Percentiles rank a stretch among this genome's conserved stretches.
phyloP scores from a whole-genome alignment of 306 rosid species.

The Rubus parviflorus region DNA sequence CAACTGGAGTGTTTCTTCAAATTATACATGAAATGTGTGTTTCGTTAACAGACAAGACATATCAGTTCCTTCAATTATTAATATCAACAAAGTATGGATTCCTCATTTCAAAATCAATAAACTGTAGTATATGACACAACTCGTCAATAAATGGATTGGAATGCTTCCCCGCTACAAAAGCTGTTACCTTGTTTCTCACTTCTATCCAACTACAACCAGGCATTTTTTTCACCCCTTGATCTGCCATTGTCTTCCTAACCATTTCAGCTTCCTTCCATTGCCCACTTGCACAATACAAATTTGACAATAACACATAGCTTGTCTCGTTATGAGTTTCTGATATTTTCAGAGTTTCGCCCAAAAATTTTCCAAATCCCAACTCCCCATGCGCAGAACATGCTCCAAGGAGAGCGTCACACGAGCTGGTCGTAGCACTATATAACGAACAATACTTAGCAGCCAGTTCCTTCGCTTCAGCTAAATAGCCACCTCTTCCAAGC shows the following conservation, averaged over 20 bases:
- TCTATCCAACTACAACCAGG: slow-evolving; percentile 92
- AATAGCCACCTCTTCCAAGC: slow-evolving; percentile 74
- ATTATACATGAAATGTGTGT: neutral
- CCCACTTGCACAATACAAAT: slow-evolving; percentile 65
- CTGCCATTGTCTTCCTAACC: slow-evolving; percentile 62
- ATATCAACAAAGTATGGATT: slow-evolving; percentile 38
- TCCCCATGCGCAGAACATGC: slow-evolving; percentile 59
- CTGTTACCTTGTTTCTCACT: slow-evolving; percentile 51
- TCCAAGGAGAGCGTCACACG: slow-evolving; percentile 62
- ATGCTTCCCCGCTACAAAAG: slow-evolving; percentile 70
- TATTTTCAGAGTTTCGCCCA: slow-evolving; percentile 52
- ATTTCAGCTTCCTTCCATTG: slow-evolving; percentile 83
- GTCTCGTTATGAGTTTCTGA: slow-evolving; percentile 56
- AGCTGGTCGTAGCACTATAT: slow-evolving; percentile 25
- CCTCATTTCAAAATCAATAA: slow-evolving; percentile 65
- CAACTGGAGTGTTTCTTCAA: neutral
- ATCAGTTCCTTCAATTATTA: slow-evolving; percentile 27
- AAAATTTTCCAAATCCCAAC: slow-evolving; percentile 35
- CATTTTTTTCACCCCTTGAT: slow-evolving; percentile 72
- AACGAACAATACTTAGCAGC: slow-evolving; percentile 43
- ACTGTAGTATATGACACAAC: slow-evolving; percentile 31
- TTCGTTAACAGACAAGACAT: neutral
- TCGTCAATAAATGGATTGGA: slow-evolving; percentile 39
- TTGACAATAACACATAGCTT: slow-evolving; percentile 67
- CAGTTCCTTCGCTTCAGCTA: slow-evolving; percentile 60